Base-by-base conservation (phyloP, 768 basidiomycete genomes). In the Boletus fagicola region DNA sequence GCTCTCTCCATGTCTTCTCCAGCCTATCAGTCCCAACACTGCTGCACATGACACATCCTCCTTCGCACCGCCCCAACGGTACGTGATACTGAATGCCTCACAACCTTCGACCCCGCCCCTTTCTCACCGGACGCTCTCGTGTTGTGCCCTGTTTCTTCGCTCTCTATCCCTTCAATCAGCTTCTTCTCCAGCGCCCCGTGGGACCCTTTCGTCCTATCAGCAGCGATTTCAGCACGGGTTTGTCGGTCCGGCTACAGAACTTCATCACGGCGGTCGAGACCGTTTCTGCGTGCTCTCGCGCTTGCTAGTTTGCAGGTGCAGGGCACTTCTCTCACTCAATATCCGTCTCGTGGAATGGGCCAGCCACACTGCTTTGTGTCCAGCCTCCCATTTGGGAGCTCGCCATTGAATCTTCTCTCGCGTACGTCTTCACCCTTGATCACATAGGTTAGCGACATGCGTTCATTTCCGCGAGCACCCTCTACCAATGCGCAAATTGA, bases 401-500 rank as follows among this genome's bases (percentile, higher is more conserved):
- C 30, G 15, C 39, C 6, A 36, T 52, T 9, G 49, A 52, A 20
- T n/a, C 42, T 58, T 55, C 56, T 47, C 30, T 68, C 54, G 40
- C 60, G 36, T 59, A 60, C 38, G 22, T 35, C 39, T 36, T 39
- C 53, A 51, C 62, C 61, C 64, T 59, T 53, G 63, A 63, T 62
- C 59, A 47, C 54, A 55, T 8, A 40, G 36, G n/a, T 42, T 56
- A 42, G 31, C 53, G 55, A 60, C 20, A 48, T 56, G 28, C 39
- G 4, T 67, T 68, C 65, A 68, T 68, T 62, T 68, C 67, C 67
- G 67, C 42, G 9, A 42, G 5, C 11, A 33, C 52, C 55, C 51
- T 54, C 31, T 20, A 53, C 49, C 43, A 13, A 15, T 26, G 20
- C 45, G 22, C 51, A 16, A 35, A 8, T 65, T 67, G 61, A 68